These are phyloP conservation scores for Fusarium annulatum DNA, from an alignment of 2,329 filamentous ascomycete genomes.

Conservation along the genomic window DNA sequence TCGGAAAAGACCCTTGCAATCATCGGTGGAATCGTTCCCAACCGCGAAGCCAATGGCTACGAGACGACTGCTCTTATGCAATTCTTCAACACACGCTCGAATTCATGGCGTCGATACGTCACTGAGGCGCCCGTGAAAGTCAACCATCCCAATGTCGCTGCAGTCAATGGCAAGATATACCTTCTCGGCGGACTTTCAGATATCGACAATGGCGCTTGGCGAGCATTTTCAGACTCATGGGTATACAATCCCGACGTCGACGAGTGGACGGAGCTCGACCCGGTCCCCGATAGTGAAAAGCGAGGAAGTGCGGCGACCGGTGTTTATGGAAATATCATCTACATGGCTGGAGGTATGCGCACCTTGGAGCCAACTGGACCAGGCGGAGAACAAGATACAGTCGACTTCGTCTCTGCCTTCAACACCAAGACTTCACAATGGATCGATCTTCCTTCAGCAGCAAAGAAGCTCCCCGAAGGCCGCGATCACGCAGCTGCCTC, in stretches of 20 bases:
- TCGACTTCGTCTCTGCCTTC: conserved; percentile 48
- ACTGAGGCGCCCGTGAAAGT: conserved; percentile 45
- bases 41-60: conserved; percentile 9
- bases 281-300: conserved; percentile 43
- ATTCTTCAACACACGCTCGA: conserved; percentile 46
- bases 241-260: conserved; percentile 46
- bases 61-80: conserved; percentile 45
- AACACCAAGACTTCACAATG: conserved; percentile 45
- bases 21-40: conserved; percentile 44
- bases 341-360: conserved; percentile 53
- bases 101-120: conserved; percentile 45
- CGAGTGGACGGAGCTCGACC: conserved; percentile 44
- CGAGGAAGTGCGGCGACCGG: conserved; percentile 50
- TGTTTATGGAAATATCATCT: conserved; percentile 47
- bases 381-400: conserved; percentile 39
- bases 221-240: conserved; percentile 42
- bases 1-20: conserved; percentile 40
- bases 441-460: conserved; percentile 41
- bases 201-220: conserved; percentile 42
- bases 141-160: conserved; percentile 54
- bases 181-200: conserved; percentile 52
- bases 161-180: conserved; percentile 51
- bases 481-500: conserved; percentile 50
- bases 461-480: conserved; percentile 46
- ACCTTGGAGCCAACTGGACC: conserved; percentile 22